Evolutionary conservation across 805 yeast species (phyloP).

Genomic region (Pichia nakasei): DNA sequence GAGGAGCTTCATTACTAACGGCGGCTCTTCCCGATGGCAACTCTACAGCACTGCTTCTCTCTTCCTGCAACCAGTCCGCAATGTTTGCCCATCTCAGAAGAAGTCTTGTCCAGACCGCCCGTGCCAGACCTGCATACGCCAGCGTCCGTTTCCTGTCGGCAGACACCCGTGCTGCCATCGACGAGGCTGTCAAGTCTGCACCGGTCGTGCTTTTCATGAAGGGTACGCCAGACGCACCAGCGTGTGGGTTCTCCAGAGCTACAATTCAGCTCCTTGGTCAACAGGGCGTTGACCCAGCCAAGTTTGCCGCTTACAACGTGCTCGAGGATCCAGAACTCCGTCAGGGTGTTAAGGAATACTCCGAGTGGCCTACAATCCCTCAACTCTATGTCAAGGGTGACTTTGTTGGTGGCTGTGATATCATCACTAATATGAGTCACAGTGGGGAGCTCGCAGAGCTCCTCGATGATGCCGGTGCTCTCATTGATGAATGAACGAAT

Average conservation of each 20-base stretch:
- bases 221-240: slow-evolving; percentile 97
- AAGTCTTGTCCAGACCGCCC: no score
- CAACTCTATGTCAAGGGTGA: slow-evolving; percentile 87
- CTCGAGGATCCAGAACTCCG: slow-evolving; percentile 91
- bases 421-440: slow-evolving; percentile 83
- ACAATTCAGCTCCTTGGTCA: slow-evolving; percentile 89
- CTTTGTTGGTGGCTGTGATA: slow-evolving; percentile 97
- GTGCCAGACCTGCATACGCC: no score
- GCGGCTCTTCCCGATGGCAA: no score
- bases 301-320: slow-evolving; percentile 96
- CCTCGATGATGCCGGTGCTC: slow-evolving; percentile 67
- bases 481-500: slow-evolving; percentile 32
- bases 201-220: slow-evolving; percentile 97
- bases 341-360: slow-evolving; percentile 89
- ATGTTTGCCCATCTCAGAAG: no score
- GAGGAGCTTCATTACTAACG: no score
- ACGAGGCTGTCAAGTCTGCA: slow-evolving; percentile 75
- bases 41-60: no score
- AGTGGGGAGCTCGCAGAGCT: slow-evolving; percentile 84
- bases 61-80: no score
- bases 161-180: slow-evolving; percentile 78
- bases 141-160: slow-evolving; percentile 49
- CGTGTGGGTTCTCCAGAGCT: slow-evolving; percentile 95
- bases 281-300: slow-evolving; percentile 93
- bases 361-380: slow-evolving; percentile 98